Conservation (phyloP, 225 moss, liverwort and hornwort genomes). For the Bryum argenteum region DNA sequence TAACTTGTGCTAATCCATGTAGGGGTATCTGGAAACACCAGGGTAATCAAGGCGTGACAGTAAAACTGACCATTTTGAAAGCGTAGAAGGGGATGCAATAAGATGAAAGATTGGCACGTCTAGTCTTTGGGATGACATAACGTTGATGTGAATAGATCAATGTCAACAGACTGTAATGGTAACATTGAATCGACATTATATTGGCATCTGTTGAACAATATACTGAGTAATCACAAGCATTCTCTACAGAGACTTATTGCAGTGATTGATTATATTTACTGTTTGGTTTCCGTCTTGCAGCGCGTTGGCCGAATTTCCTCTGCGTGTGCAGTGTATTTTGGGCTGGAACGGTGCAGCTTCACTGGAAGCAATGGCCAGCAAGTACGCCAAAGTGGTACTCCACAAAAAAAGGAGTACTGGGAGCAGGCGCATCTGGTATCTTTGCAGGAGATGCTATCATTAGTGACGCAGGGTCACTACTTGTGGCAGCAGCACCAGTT, state of each 20-base stretch:
- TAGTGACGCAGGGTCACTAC: slow-evolving; percentile 72
- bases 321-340: slow-evolving; percentile 83
- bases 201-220: background rate
- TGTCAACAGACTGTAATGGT: no score
- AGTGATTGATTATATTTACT: background rate
- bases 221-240: background rate
- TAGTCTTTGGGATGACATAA: no score
- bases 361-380: slow-evolving; percentile 91
- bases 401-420: slow-evolving; percentile 87
- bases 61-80: no score
- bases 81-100: no score
- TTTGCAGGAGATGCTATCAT: slow-evolving; percentile 83
- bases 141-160: no score
- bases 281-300: slow-evolving; percentile 45
- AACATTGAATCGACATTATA: no score
- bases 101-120: no score
- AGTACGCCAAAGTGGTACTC: slow-evolving; percentile 72
- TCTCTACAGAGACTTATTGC: background rate
- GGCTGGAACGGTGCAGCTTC: slow-evolving; percentile 94
- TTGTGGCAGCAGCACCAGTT: slow-evolving; percentile 89
- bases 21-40: no score
- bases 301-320: slow-evolving; percentile 93
- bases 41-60: no score
- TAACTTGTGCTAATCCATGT: no score
- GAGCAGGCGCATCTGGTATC: slow-evolving; percentile 93